Evolutionary conservation across 2,329 filamentous ascomycete genomes (phyloP).

Genomic region (Aureobasidium melanogenum): DNA sequence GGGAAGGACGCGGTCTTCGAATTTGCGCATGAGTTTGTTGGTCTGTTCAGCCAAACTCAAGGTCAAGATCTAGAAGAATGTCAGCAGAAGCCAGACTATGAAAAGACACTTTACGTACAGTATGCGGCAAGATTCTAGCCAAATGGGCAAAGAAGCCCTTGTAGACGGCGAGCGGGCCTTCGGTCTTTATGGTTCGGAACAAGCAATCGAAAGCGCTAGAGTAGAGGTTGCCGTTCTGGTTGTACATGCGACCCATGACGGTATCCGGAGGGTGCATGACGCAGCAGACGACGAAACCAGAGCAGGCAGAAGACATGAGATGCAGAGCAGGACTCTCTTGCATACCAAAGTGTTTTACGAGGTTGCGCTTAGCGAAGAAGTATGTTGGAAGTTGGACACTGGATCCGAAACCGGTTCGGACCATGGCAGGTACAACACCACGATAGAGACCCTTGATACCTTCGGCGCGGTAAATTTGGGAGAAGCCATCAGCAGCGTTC

Average conservation of each 20-base stretch:
- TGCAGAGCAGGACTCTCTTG: constrained; percentile 85
- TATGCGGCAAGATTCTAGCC: constrained; percentile 89
- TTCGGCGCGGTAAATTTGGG: constrained; percentile 68
- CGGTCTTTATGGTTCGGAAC: constrained; percentile 80
- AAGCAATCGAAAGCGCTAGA: constrained; percentile 86
- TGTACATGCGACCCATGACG: constrained; percentile 98
- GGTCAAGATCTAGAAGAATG: constrained; percentile 60
- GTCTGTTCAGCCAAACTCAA: constrained; percentile 93
- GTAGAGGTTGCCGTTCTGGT: constrained; percentile 97
- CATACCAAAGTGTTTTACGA: constrained; percentile 78
- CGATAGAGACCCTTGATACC: constrained; percentile 78
- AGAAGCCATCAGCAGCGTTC: constrained; percentile 74
- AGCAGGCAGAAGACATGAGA: constrained; percentile 76
- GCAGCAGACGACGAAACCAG: constrained; percentile 92
- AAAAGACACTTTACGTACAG: constrained; percentile 38
- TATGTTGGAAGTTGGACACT: constrained; percentile 96
- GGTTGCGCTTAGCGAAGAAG: constrained; percentile 86
- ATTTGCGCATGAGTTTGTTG: constrained; percentile 76
- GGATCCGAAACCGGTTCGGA: constrained; percentile 89
- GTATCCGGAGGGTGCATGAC: constrained; percentile 99
- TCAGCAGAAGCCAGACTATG: constrained; percentile 14
- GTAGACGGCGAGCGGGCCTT: constrained; percentile 88
- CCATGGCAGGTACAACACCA: constrained; percentile 87
- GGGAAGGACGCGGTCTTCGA: constrained; percentile 53
- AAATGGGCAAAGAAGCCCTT: constrained; percentile 96